Evolutionary conservation across 2,329 filamentous ascomycete species (phyloP).

Genomic region (Ophiostoma ulmi): DNA sequence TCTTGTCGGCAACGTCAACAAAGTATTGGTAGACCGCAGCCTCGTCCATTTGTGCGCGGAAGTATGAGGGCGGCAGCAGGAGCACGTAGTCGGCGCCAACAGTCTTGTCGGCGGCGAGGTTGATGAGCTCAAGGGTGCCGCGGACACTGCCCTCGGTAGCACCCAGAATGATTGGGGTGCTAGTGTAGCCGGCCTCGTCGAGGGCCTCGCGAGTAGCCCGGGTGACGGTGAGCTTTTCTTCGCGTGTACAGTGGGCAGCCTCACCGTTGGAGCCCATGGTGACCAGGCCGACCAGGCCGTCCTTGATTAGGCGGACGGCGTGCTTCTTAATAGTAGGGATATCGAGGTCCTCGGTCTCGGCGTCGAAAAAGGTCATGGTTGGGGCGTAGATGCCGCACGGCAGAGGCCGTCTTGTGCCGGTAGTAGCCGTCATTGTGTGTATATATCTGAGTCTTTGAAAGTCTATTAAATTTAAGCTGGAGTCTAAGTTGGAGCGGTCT

Average conservation of each 20-base stretch:
- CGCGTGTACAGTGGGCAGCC: constrained; percentile 73
- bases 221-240: constrained; percentile 72
- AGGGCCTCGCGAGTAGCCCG: constrained; percentile 74
- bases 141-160: constrained; percentile 76
- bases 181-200: constrained; percentile 69
- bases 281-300: constrained; percentile 74
- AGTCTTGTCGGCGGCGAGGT: constrained; percentile 49
- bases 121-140: constrained; percentile 70
- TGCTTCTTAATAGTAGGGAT: constrained; percentile 74
- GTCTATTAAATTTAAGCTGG: neutral
- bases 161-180: constrained; percentile 76
- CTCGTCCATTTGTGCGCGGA: constrained; percentile 70
- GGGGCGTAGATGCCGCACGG: constrained; percentile 82
- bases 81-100: constrained; percentile 77
- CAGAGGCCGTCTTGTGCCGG: constrained; percentile 50
- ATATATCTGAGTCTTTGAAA: neutral
- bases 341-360: constrained; percentile 78
- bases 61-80: constrained; percentile 77
- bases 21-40: constrained; percentile 55
- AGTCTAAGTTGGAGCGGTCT: neutral
- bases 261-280: constrained; percentile 90
- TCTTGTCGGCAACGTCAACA: constrained; percentile 66
- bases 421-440: constrained; percentile 35
- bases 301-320: constrained; percentile 68
- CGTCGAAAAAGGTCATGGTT: constrained; percentile 86